phyloP scores from a whole-genome alignment of 768 basidiomycete species.

The Trametes punicea region DNA sequence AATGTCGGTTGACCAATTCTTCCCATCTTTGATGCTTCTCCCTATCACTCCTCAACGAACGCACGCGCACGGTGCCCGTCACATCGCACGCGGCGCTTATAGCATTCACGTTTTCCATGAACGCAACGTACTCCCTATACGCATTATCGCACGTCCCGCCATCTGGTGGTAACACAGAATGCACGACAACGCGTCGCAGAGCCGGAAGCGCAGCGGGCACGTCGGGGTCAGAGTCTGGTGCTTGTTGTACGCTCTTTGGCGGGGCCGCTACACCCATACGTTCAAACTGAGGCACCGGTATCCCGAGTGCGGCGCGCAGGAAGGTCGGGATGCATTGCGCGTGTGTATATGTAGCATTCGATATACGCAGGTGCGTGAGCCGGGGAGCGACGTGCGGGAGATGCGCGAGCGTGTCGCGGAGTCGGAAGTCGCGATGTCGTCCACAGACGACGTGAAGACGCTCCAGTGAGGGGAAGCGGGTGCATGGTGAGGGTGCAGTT shows the following conservation, averaged over 20 bases:
- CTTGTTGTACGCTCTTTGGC: background rate
- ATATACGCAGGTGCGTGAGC: slow-evolving; percentile 18
- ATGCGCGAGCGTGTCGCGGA: slow-evolving; percentile 11
- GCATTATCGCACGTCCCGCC: slow-evolving; percentile 1
- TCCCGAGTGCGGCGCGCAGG: slow-evolving; percentile 10
- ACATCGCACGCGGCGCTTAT: slow-evolving; percentile 1
- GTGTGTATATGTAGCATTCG: slow-evolving; percentile 19
- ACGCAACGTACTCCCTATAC: slow-evolving; percentile 7
- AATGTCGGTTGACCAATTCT: slow-evolving; percentile 1
- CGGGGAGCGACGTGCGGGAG: slow-evolving; percentile 10
- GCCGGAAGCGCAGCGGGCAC: slow-evolving; percentile 1
- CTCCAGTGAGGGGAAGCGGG: slow-evolving; percentile 16
- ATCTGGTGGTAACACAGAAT: slow-evolving; percentile 9
- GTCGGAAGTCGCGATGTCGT: slow-evolving; percentile 14
- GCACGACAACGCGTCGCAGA: slow-evolving; percentile 7
- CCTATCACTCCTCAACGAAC: slow-evolving; percentile 1
- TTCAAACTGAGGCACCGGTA: background rate
- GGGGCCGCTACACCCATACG: background rate
- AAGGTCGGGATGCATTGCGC: slow-evolving; percentile 9
- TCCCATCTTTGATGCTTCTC: slow-evolving; percentile 7
- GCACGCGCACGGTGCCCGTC: background rate
- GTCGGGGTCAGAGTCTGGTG: background rate
- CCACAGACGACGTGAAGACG: slow-evolving; percentile 17
- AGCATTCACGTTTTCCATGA: slow-evolving; percentile 6
- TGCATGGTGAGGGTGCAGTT: background rate